Evolutionary conservation across 306 rosid species (phyloP).

Genomic region (Crotalaria pallida): DNA sequence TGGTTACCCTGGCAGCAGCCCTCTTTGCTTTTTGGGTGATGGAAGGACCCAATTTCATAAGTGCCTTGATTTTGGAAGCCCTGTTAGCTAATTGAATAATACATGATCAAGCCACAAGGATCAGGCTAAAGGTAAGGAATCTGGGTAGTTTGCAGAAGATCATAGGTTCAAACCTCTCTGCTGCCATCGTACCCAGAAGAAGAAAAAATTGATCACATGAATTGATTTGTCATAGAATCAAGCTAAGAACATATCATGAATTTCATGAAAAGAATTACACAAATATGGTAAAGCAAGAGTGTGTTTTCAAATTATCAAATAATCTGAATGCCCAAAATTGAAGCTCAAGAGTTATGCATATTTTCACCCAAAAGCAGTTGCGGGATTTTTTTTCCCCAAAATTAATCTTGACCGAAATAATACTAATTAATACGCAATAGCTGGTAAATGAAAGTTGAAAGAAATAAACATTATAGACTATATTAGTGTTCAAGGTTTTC

Average conservation of each 20-base stretch:
- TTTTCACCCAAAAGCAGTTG: too few species aligned
- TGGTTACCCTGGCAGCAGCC: background rate
- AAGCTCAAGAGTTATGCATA: too few species aligned
- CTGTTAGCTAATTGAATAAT: slow-evolving; percentile 16
- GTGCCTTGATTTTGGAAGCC: background rate
- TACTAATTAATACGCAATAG: background rate
- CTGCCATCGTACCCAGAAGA: background rate
- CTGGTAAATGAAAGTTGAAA: background rate
- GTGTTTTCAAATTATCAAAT: too few species aligned
- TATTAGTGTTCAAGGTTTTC: background rate
- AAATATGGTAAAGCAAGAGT: background rate
- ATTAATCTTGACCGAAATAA: too few species aligned
- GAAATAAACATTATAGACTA: background rate
- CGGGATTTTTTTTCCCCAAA: too few species aligned
- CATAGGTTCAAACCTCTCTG: background rate
- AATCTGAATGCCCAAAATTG: too few species aligned
- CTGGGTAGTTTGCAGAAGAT: background rate
- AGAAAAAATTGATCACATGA: background rate
- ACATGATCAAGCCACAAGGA: slow-evolving; percentile 8
- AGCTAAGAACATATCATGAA: background rate
- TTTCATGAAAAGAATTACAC: background rate
- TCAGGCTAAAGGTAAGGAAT: background rate
- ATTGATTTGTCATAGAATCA: background rate
- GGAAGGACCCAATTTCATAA: background rate
- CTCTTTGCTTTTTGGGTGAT: background rate